A percentile compares a stretch with the other conserved stretches of the same genome.
phyloP scores from a whole-genome alignment of 2,329 filamentous ascomycete species.

The Fusarium palustre region DNA sequence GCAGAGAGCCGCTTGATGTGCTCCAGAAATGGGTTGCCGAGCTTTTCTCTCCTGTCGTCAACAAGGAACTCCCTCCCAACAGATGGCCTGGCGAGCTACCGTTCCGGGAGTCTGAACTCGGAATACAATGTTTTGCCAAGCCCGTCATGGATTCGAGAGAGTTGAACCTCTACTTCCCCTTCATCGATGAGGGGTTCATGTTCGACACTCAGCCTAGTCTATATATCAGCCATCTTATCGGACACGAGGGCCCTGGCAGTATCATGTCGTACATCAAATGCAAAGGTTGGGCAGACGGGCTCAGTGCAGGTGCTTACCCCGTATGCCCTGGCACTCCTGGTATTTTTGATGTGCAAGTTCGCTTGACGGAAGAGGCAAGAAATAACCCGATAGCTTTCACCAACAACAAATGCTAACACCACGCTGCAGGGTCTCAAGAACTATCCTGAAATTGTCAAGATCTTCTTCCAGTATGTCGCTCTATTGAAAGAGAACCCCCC shows the following conservation, averaged over 20 bases:
- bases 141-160: conserved; percentile 89
- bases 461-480: conserved; percentile 91
- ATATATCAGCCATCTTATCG: conserved; percentile 89
- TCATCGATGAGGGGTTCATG: conserved; percentile 83
- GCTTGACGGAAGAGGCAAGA: conserved; percentile 81
- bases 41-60: conserved; percentile 82
- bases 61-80: conserved; percentile 80
- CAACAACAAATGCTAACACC: conserved; percentile 15
- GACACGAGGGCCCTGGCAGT: conserved; percentile 92
- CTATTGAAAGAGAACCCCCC: conserved; percentile 84
- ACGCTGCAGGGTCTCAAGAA: conserved; percentile 72
- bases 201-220: conserved; percentile 85
- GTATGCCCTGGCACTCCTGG: conserved; percentile 82
- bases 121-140: conserved; percentile 84
- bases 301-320: conserved; percentile 80
- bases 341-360: conserved; percentile 82
- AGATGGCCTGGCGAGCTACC: conserved; percentile 65
- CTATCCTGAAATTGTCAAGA: conserved; percentile 84
- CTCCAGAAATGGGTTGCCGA: conserved; percentile 87
- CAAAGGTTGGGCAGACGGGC: conserved; percentile 87
- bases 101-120: conserved; percentile 62
- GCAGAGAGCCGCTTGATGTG: conserved; percentile 83
- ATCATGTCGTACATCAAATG: conserved; percentile 90
- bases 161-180: conserved; percentile 84
- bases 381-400: conserved; percentile 16